Evolutionary conservation across 164 flowering plant species (phyloP), one percentile per base, ranked within the genome.

Genomic region (Macadamia tetraphylla): DNA sequence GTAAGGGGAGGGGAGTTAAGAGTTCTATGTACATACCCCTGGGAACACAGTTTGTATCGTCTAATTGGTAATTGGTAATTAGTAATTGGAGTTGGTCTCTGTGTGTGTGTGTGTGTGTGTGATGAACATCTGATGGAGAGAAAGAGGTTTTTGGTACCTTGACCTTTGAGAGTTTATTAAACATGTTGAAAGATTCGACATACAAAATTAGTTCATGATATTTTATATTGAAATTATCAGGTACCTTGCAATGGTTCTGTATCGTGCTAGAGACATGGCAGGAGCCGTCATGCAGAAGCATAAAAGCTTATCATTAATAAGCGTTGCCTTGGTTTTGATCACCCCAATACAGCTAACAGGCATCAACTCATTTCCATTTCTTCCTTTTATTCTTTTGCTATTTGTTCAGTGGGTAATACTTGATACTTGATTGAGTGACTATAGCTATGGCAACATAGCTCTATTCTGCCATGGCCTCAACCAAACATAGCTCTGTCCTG

Each of bases 331-430:
- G 98, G 99, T 53, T 80, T 92, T 70, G 99, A 95, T 74, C 99
- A 95, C 67, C 99, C 99, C 76, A 98, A 95, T 77, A 95, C 99
- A 70, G 99, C 98, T 67, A 98, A 95, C 86, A 95, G 99, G 99
- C 72, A 78, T 44, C 6, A 51, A 30, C 48, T 73, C 17, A 57
- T 58, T 63, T 9, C 43, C 29, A 18, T 29, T 9, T 61, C 30
- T 42, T 70, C 44, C 2, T 42, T 14, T 60, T 17, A 52, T 3
- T 17, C 65, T 56, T 6, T 31, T 61, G 60, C 23, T 23, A 23
- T 29, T 55, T 63, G 17, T 40, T 43, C 23, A 18, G 32, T 29
- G 30, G 15, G 10, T 65, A 23, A 23, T 14, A 59, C 61, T 43
- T 74, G 8, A 29, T 74, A 63, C 72, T 53, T 58, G 30, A 60